Conservation (phyloP, 352 stramenopile species). For the Globisporangium splendens region DNA sequence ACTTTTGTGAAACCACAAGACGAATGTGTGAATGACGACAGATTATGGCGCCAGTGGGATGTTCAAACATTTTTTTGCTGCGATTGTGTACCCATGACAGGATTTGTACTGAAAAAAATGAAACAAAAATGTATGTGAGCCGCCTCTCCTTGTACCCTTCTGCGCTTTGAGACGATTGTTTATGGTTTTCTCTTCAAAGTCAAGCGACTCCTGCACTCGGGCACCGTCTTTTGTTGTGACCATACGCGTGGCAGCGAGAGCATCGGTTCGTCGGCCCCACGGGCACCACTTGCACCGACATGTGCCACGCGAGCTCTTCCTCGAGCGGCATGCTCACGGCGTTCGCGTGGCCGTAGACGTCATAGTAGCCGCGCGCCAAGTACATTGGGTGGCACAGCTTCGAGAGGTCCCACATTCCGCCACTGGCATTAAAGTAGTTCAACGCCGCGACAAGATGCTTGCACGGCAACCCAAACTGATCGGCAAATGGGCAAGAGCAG, state of each 20-base stretch:
- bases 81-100: too few relatives aligned
- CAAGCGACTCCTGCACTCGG: background rate
- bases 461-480: slow-evolving; percentile 40
- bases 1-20: too few relatives aligned
- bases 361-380: slow-evolving; percentile 24
- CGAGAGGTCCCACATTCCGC: slow-evolving; percentile 29
- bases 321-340: slow-evolving; percentile 37
- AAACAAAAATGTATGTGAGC: too few relatives aligned
- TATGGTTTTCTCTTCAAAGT: too few relatives aligned
- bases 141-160: too few relatives aligned
- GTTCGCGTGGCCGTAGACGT: slow-evolving; percentile 25
- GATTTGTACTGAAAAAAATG: too few relatives aligned
- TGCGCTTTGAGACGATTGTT: too few relatives aligned
- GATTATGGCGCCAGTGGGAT: too few relatives aligned
- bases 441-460: slow-evolving; percentile 36
- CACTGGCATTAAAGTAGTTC: slow-evolving; percentile 40
- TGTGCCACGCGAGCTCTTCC: slow-evolving; percentile 36
- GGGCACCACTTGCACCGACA: slow-evolving; percentile 33
- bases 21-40: too few relatives aligned
- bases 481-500: slow-evolving; percentile 36
- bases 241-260: slow-evolving; percentile 37
- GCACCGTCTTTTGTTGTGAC: slow-evolving; percentile 35
- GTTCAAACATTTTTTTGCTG: too few relatives aligned
- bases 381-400: slow-evolving; percentile 34
- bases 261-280: slow-evolving; percentile 28